These are phyloP conservation scores for Phtheirospermum japonicum DNA, from an alignment of 257 asterid species.

Conservation along the genomic window DNA sequence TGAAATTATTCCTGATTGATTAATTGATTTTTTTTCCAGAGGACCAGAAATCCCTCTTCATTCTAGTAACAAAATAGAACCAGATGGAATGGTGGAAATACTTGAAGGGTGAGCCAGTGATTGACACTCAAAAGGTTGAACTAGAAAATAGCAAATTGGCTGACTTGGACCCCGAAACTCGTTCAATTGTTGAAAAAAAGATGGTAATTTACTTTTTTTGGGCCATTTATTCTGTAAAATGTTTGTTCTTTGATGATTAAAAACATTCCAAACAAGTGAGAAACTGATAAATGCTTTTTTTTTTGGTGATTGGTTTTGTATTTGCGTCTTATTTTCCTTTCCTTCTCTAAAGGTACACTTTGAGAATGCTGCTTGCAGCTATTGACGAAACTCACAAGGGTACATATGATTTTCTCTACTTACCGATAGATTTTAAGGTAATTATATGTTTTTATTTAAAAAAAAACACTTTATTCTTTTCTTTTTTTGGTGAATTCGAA, in stretches of 20 bases:
- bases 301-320: too few species aligned
- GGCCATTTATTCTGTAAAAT: neutral
- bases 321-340: too few species aligned
- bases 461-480: too few species aligned
- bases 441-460: constrained; percentile 11
- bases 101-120: constrained; percentile 65
- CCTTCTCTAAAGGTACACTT: too few species aligned
- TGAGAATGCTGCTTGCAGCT: too few species aligned
- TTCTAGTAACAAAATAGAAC: constrained; percentile 59
- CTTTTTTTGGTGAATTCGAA: constrained; percentile 21
- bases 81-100: constrained; percentile 85
- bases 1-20: constrained; percentile 8
- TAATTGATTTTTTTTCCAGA: constrained; percentile 37
- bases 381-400: too few species aligned
- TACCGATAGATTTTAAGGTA: too few species aligned
- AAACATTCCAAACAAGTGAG: too few species aligned
- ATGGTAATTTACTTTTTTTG: constrained; percentile 40
- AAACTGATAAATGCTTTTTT: too few species aligned
- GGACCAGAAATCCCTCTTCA: constrained; percentile 60
- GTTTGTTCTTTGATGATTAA: neutral
- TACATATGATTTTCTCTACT: too few species aligned
- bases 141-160: constrained; percentile 64
- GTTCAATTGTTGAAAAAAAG: constrained; percentile 72
- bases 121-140: constrained; percentile 69
- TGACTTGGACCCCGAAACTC: constrained; percentile 64